A percentile compares a stretch with the other conserved stretches of the same genome.
Evolutionary conservation across 208 protist genomes (phyloP).

Genomic region (Crithidia expoeki): DNA sequence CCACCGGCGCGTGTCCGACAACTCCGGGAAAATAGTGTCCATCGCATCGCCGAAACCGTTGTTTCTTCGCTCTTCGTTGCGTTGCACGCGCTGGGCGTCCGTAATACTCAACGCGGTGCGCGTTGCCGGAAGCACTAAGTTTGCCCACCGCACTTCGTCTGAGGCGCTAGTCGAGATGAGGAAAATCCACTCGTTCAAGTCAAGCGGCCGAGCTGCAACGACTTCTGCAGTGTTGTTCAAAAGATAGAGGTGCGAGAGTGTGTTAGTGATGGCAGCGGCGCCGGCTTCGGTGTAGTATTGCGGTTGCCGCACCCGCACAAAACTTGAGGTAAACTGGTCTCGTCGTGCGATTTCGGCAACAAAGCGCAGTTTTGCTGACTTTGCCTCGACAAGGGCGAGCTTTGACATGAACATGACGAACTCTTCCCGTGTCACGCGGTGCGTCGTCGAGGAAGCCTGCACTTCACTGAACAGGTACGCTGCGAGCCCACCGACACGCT

Average conservation of each 20-base stretch:
- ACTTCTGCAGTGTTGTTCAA: conserved; percentile 18
- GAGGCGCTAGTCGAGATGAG: conserved; percentile 6
- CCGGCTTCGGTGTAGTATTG: background rate
- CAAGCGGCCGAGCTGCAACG: conserved; percentile 4
- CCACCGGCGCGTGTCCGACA: background rate
- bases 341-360: background rate
- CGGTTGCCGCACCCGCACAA: background rate
- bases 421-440: conserved; percentile 22
- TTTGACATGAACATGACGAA: conserved; percentile 21
- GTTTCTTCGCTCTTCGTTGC: background rate
- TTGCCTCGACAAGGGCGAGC: background rate
- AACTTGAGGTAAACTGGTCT: background rate
- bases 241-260: conserved; percentile 19
- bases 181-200: conserved; percentile 21
- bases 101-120: background rate
- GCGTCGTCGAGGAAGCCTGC: background rate
- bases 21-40: conserved; percentile 6
- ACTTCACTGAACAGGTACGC: background rate
- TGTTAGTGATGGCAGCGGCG: background rate
- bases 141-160: conserved; percentile 14
- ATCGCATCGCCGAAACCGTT: background rate
- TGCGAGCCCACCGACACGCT: background rate
- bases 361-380: background rate
- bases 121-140: background rate
- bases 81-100: conserved; percentile 9